Base-by-base conservation (phyloP, 2,329 filamentous ascomycete genomes). In the Pseudovirgaria hyperparasitica region DNA sequence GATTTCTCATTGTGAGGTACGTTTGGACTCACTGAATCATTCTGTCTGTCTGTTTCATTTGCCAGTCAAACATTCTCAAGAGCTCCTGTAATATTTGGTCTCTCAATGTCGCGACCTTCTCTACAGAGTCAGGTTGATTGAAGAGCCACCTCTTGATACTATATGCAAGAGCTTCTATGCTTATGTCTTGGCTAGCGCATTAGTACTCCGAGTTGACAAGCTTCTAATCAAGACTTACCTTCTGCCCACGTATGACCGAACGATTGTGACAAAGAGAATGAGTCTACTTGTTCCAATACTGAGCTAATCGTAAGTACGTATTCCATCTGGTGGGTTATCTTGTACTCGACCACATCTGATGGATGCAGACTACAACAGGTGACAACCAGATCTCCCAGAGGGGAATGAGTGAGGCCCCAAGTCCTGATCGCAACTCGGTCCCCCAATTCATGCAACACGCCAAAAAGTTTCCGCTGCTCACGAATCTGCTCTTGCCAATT, bases 291-390 rank as follows among this genome's bases (percentile, higher is more conserved):
- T n/a, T n/a, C n/a, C n/a, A n/a, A n/a, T n/a, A n/a, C n/a, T n/a
- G n/a, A n/a, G n/a, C n/a, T n/a, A n/a, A n/a, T n/a, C n/a, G n/a
- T n/a, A n/a, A n/a, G n/a, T n/a, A n/a, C n/a, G n/a, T n/a, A n/a
- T n/a, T n/a, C n/a, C n/a, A n/a, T n/a, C n/a, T n/a, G n/a, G n/a
- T n/a, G n/a, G n/a, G n/a, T n/a, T n/a, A n/a, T 63, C 1, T 58
- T 57, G 39, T 73, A 73, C 33, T 73, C 65, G 9, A 72, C 50
- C 50, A 67, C 63, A 40, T 72, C 63, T 4, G 59, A 65, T 0
- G 70, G 69, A 40, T 75, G 67, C 16, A 67, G 38, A 2, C 62
- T 66, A 24, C 63, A 52, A 29, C 61, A 65, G 4, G 56, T 54
- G 5, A 64, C 67, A 9, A 62, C 43, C 14, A 60, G 57, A 16